Evolutionary conservation across 2,329 filamentous ascomycete species (phyloP).

Genomic region (Venturia asperata): DNA sequence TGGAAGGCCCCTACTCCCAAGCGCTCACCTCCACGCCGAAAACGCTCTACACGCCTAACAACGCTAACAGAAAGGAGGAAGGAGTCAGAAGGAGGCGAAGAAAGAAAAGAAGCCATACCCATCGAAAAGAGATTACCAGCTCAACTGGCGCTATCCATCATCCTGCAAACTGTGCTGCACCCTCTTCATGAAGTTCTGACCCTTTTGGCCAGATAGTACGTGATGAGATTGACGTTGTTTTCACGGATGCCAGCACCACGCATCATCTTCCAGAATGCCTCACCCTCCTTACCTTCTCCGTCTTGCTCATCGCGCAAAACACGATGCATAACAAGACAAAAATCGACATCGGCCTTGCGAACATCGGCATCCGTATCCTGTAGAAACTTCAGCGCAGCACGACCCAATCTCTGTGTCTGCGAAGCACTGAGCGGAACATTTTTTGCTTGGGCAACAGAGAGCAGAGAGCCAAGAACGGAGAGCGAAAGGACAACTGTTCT

Average conservation of each 20-base stretch:
- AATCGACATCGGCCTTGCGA: conserved; percentile 65
- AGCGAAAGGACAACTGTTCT: conserved; percentile 36
- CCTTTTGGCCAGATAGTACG: conserved; percentile 68
- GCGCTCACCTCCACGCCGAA: background rate
- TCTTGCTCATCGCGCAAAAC: conserved; percentile 25
- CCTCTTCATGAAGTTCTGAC: background rate
- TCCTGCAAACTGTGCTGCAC: background rate
- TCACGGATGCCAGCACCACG: conserved; percentile 53
- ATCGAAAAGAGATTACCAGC: background rate
- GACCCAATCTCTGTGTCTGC: conserved; percentile 34
- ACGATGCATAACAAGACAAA: conserved; percentile 64
- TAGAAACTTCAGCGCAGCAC: conserved; percentile 33
- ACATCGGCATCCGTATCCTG: conserved; percentile 36
- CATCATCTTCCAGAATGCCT: conserved; percentile 60
- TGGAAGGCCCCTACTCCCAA: background rate
- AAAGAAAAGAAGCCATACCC: background rate
- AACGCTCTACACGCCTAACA: background rate
- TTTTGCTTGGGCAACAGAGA: conserved; percentile 30
- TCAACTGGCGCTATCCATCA: background rate
- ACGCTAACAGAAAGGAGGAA: background rate
- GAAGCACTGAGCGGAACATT: conserved; percentile 28
- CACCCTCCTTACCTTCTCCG: conserved; percentile 48
- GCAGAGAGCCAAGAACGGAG: conserved; percentile 32
- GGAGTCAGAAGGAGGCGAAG: background rate
- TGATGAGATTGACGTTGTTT: conserved; percentile 68